Base-by-base conservation (phyloP, 2,329 filamentous ascomycete genomes). In the Lachnellula occidentalis region DNA sequence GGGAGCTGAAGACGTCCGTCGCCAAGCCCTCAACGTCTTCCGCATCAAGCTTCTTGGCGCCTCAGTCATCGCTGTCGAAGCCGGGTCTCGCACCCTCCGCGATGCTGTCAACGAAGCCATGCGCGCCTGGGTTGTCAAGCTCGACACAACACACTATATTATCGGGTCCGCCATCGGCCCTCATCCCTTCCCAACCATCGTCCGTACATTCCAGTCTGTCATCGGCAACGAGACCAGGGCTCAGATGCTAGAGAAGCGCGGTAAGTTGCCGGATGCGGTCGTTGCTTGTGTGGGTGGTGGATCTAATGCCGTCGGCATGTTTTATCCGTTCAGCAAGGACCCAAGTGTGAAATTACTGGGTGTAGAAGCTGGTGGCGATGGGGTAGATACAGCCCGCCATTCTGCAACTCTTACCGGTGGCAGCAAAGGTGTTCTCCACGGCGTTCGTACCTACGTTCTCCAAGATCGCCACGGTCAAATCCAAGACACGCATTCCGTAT, bases 21-120 rank as follows among this genome's bases (percentile, higher is more conserved):
- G 94, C 64, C 94, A 99, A 72, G 92, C 94, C 2, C 80, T 99
- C 55, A 99, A 99, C 72, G 94, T 99, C 39, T 99, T 99, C 83
- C 88, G 94, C 45, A 99, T 99, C 82, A 94, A 95, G 72, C 81
- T 99, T 11, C 86, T 99, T 5, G 94, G 94, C 56, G 94, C 94
- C 48, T 87, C 88, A 64, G 94, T 99, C 42, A 82, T 99, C 41
- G 87, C 94, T 4, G 94, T 99, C 45, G 91, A 96, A 70, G 89
- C 92, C 46, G 94, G 94, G 52, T 90, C 87, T 65, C 83, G 85
- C 65, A 92, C 88, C 3, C 82, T 92, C 31, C 86, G 88, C 56
- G 88, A 92, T 66, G 88, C 92, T 3, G 92, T 97, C 74, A 97
- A 97, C 75, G 92, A 99, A 74, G 92, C 94, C 19, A 76, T 99